These are phyloP conservation scores for Globisporangium paroecandrum DNA, from an alignment of 352 stramenopile genomes.

Conservation along the genomic window DNA sequence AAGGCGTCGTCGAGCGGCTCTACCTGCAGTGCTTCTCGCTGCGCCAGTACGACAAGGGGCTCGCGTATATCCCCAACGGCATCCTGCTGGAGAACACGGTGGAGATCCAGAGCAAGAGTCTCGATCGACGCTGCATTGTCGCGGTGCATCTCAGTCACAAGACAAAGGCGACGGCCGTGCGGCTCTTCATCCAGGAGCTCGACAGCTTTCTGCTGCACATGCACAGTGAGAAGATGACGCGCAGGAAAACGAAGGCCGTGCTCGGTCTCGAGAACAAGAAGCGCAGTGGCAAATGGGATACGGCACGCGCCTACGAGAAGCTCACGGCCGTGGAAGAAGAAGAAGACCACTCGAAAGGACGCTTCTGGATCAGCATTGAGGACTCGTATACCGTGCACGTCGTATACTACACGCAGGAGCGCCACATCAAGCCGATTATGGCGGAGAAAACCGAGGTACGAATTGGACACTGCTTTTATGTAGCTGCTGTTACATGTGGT, in stretches of 20 bases:
- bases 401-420: slow-evolving; percentile 73
- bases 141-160: slow-evolving; percentile 54
- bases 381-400: slow-evolving; percentile 67
- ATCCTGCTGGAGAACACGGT: slow-evolving; percentile 73
- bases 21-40: slow-evolving; percentile 81
- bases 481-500: background rate
- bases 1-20: slow-evolving; percentile 79
- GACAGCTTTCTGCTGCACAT: slow-evolving; percentile 50
- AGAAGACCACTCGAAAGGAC: slow-evolving; percentile 24
- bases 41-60: slow-evolving; percentile 75
- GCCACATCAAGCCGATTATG: slow-evolving; percentile 56
- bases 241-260: slow-evolving; percentile 29
- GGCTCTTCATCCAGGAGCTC: slow-evolving; percentile 71
- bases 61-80: slow-evolving; percentile 80
- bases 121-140: slow-evolving; percentile 55
- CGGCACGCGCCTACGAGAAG: slow-evolving; percentile 35
- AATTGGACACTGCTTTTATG: background rate
- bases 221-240: slow-evolving; percentile 27
- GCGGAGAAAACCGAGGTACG: slow-evolving; percentile 69
- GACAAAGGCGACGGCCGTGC: slow-evolving; percentile 43
- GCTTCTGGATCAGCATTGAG: slow-evolving; percentile 75
- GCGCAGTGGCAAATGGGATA: slow-evolving; percentile 38
- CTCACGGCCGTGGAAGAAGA: slow-evolving; percentile 19
- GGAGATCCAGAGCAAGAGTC: slow-evolving; percentile 61
- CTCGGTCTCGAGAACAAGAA: slow-evolving; percentile 48